Evolutionary conservation across 768 basidiomycete species (phyloP).

Genomic region (Crucibulum laeve): DNA sequence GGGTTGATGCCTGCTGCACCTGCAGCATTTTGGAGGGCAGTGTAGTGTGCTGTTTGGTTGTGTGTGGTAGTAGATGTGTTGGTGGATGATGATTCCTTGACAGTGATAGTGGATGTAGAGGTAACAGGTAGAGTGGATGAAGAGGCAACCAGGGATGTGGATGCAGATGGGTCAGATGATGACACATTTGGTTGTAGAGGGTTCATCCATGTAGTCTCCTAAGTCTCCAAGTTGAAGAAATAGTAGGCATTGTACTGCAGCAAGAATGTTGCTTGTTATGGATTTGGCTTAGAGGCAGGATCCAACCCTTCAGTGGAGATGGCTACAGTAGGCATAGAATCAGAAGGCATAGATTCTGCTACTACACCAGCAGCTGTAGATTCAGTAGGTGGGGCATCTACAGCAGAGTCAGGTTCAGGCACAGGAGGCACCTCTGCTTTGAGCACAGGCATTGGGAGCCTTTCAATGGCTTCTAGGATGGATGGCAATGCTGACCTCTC

Average conservation of each 20-base stretch:
- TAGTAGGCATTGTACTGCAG: conserved; percentile 79
- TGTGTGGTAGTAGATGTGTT: conserved; percentile 14
- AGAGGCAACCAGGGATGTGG: too few relatives aligned
- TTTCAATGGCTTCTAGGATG: too few relatives aligned
- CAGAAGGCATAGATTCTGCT: too few relatives aligned
- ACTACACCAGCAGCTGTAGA: too few relatives aligned
- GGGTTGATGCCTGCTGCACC: conserved; percentile 81
- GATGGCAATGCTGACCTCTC: too few relatives aligned
- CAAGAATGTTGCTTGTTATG: conserved; percentile 83
- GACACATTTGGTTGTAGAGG: conserved; percentile 47
- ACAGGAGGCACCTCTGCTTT: too few relatives aligned
- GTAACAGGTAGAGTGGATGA: conserved; percentile 18
- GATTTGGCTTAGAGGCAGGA: too few relatives aligned
- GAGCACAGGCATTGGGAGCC: too few relatives aligned
- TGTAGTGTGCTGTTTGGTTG: conserved; percentile 26
- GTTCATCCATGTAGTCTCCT: conserved; percentile 83
- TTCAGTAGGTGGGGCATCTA: too few relatives aligned
- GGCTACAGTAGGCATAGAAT: too few relatives aligned
- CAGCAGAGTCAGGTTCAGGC: too few relatives aligned
- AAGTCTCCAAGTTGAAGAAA: conserved; percentile 72
- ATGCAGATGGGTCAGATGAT: conserved; percentile 1
- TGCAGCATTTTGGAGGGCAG: conserved; percentile 65
- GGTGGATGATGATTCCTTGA: conserved; percentile 6
- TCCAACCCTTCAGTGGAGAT: neutral
- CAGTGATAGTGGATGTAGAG: conserved; percentile 13